Evolutionary conservation across 1,139 yeast genomes (phyloP), one percentile per base, ranked within the genome.

Genomic region (Kodamaea ohmeri): DNA sequence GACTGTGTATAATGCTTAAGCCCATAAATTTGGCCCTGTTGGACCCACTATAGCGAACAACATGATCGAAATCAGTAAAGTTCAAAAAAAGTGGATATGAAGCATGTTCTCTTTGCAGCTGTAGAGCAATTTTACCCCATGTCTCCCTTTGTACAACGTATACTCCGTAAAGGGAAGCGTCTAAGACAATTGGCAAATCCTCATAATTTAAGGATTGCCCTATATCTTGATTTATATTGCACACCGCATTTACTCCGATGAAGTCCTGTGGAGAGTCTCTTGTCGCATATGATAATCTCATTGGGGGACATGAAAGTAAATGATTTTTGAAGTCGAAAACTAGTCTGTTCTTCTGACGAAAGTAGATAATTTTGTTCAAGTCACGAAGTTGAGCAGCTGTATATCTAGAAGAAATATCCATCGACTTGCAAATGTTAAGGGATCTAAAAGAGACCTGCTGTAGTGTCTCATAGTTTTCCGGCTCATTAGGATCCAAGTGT

Each of bases 1-100:
- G 62, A 2, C 92, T 82, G 53, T 83, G 92, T 2, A 83, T 60
- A 35, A 83, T 60, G 1, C 71, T 71, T 11, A 80, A 54, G 0
- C 81, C 78, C 33, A 53, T 37, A 38, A 58, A 67, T n/a, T 37
- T 35, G 4, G 49, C 41, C 36, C 45, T 32, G 16, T 47, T 12
- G 19, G 45, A 8, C 28, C 47, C 40, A 24, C 40, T 41, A n/a
- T 51, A 50, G 19, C 34, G 18, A 13, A 32, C 21, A 4, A 49
- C 12, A 58, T 25, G 4, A 45, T 45, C n/a, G 25, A 45, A 51
- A n/a, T 48, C 43, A 3, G 52, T 32, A 4, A 51, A 44, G 33
- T 56, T 48, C 22, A 62, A 32, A 35, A 57, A 58, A 4, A 49
- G 38, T 4, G 62, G 56, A 1, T 43, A 22, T 13, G 40, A 38